A percentile compares a stretch with the other conserved stretches of the same genome.
phyloP scores from a whole-genome alignment of 2,329 filamentous ascomycete genomes.

The Bipolaris zeicola region DNA sequence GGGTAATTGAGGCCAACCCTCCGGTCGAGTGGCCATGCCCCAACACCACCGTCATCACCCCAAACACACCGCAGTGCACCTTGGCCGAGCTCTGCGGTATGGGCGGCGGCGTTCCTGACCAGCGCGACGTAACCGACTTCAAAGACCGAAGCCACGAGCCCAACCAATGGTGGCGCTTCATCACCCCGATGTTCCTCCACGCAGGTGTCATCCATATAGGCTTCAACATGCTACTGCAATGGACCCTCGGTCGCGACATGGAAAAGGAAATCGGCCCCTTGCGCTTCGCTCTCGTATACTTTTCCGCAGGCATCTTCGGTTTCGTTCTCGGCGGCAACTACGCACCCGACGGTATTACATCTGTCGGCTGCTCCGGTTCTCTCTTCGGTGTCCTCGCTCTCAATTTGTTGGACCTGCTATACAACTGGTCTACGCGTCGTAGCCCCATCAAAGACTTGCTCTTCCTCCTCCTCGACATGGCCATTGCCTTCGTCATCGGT shows the following conservation, averaged over 20 bases:
- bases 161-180: slow-evolving; percentile 97
- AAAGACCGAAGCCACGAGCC: slow-evolving; percentile 68
- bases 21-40: slow-evolving; percentile 76
- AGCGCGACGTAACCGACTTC: slow-evolving; percentile 55
- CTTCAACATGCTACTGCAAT: slow-evolving; percentile 91
- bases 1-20: slow-evolving; percentile 60
- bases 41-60: slow-evolving; percentile 67
- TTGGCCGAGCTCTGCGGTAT: slow-evolving; percentile 86
- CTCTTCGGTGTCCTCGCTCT: slow-evolving; percentile 93
- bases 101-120: slow-evolving; percentile 71
- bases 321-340: slow-evolving; percentile 96
- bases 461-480: slow-evolving; percentile 83
- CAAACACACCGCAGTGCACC: slow-evolving; percentile 63
- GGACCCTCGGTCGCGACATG: slow-evolving; percentile 91
- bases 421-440: slow-evolving; percentile 83
- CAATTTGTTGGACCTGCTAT: slow-evolving; percentile 85
- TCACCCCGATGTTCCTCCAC: slow-evolving; percentile 93
- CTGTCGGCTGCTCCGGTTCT: slow-evolving; percentile 83
- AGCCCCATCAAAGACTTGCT: slow-evolving; percentile 82
- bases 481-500: slow-evolving; percentile 89
- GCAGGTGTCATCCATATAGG: slow-evolving; percentile 92
- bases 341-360: slow-evolving; percentile 78
- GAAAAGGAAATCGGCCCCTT: slow-evolving; percentile 87
- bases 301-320: slow-evolving; percentile 90
- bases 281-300: slow-evolving; percentile 87